Conservation (phyloP, 495 filamentous ascomycete genomes). For the Astrothelium subdiscretum region DNA sequence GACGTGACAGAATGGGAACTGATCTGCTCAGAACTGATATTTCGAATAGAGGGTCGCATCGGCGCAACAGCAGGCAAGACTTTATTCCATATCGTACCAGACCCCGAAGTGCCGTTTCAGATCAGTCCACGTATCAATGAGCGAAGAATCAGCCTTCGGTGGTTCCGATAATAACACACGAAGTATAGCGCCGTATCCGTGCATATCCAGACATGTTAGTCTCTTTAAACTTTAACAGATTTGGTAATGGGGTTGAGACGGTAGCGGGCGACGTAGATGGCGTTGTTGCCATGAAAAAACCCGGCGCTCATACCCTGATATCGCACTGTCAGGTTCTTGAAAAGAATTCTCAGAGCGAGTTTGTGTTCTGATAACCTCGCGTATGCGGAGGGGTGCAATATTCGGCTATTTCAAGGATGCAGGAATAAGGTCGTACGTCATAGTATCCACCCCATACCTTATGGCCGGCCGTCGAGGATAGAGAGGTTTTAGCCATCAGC, state of each 20-base stretch:
- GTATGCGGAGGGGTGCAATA: not conserved
- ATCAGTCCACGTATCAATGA: not conserved
- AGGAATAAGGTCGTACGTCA: no score
- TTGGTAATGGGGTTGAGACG: not conserved
- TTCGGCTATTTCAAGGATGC: not conserved
- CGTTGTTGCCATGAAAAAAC: not conserved
- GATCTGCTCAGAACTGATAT: not conserved
- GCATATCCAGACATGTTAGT: not conserved
- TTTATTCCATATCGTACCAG: not conserved
- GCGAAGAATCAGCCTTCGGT: not conserved
- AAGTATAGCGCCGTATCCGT: not conserved
- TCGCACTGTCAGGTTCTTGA: not conserved
- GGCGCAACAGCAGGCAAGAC: not conserved
- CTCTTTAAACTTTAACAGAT: not conserved
- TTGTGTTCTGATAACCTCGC: not conserved
- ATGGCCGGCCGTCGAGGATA: not conserved
- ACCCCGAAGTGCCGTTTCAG: not conserved
- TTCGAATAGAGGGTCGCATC: not conserved
- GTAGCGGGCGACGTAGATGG: not conserved
- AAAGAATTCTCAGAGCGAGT: not conserved
- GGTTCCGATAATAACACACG: not conserved
- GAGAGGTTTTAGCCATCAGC: no score
- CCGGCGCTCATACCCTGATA: not conserved
- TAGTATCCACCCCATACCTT: no score
- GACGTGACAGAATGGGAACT: not conserved